Evolutionary conservation across 1,139 yeast genomes (phyloP), one percentile per base, ranked within the genome.

Genomic region (Hansenula sp.): DNA sequence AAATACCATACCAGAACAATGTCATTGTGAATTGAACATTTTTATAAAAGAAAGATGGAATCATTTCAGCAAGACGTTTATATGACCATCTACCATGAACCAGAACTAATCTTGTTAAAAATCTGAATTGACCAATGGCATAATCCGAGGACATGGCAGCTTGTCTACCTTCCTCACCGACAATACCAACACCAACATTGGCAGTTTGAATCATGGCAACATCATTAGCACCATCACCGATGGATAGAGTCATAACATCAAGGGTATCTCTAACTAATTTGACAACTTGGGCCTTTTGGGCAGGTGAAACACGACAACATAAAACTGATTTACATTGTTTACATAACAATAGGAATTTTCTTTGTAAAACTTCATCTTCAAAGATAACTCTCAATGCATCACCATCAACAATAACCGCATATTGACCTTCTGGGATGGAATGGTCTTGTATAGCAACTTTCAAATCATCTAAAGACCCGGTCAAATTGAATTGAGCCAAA

Each of bases 161-260:
- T 64, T 91, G 98, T 40, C 98, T 74, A 54, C 99, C 99, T 71
- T 93, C 99, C 67, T 89, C 96, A 64, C 99, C 99, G 42, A 96
- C 96, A 58, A 93, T 93, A 65, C 99, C 99, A 40, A 93, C 93
- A 55, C 99, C 99, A 33, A 93, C 95, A 66, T 93, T 95, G 1
- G 99, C 99, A 37, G 96, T 93, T 63, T 93, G 98, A 54, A 93
- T 93, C 99, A 93, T 93, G 2, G 98, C 95, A 48, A 93, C 99
- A 68, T 93, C 99, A 63, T 93, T 93, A 33, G 98, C 95, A 47
- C 99, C 99, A 65, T 93, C 99, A 52, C 99, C 99, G 62, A 93
- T 87, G 2, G 98, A 94, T 50, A 93, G 71, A 1, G 97, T 87
- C 86, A 86, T 86, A 38, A 87, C 96, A 50, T 80, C 85, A 50